phyloP scores from a whole-genome alignment of 805 yeast genomes.

The Teunomyces pallodes region DNA sequence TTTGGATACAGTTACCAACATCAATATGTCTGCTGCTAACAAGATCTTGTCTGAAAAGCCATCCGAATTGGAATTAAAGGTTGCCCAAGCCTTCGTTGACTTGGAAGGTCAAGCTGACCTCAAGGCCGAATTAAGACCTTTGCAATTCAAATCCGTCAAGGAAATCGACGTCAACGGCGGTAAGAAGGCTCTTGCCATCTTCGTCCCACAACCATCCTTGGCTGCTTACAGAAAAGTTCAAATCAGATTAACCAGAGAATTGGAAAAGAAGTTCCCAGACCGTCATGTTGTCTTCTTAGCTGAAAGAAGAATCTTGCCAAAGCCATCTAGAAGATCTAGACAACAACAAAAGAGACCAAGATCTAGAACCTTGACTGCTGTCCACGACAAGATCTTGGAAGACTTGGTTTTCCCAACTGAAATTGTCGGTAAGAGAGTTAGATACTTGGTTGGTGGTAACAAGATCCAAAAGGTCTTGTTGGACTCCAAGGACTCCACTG shows the following conservation, averaged over 20 bases:
- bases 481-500: conserved; percentile 95
- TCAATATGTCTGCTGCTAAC: conserved; percentile 91
- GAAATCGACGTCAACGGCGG: conserved; percentile 98
- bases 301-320: conserved; percentile 99
- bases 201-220: conserved; percentile 96
- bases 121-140: conserved; percentile 96
- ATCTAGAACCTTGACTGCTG: conserved; percentile 98
- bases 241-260: conserved; percentile 96
- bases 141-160: conserved; percentile 97
- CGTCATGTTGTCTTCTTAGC: conserved; percentile 99
- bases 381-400: conserved; percentile 97
- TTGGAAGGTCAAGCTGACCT: conserved; percentile 94
- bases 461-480: conserved; percentile 96
- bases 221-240: conserved; percentile 95
- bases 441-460: conserved; percentile 98
- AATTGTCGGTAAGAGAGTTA: conserved; percentile 98
- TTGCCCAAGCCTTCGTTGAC: conserved; percentile 97
- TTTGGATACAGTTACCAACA: conserved; percentile 5
- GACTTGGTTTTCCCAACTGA: conserved; percentile 99
- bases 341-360: conserved; percentile 98
- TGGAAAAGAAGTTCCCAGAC: conserved; percentile 99
- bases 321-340: conserved; percentile 95
- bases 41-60: conserved; percentile 95
- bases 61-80: conserved; percentile 98
- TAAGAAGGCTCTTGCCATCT: conserved; percentile 97